phyloP scores from a whole-genome alignment of 2,329 filamentous ascomycete genomes.

The Thelonectria blattea region DNA sequence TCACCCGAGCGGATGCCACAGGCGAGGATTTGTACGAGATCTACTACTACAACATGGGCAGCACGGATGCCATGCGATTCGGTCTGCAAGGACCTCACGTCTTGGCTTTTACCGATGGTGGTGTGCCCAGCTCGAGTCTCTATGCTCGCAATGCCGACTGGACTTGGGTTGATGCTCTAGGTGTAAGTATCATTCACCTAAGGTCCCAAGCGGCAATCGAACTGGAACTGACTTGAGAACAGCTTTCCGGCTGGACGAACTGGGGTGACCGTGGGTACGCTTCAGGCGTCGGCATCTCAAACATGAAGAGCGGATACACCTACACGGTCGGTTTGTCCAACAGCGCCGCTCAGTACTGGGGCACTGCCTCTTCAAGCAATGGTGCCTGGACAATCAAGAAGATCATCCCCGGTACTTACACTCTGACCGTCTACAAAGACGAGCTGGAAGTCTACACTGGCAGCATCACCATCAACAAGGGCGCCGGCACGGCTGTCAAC shows the following conservation, averaged over 20 bases:
- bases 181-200: constrained; percentile 35
- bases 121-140: constrained; percentile 44
- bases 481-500: constrained; percentile 37
- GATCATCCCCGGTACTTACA: constrained; percentile 43
- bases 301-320: constrained; percentile 47
- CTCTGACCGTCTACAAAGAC: constrained; percentile 43
- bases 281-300: constrained; percentile 41
- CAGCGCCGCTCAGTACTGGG: constrained; percentile 46
- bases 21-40: constrained; percentile 51
- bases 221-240: background rate
- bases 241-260: constrained; percentile 42
- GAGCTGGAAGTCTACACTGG: constrained; percentile 41
- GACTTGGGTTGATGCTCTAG: constrained; percentile 42
- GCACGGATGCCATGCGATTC: constrained; percentile 49
- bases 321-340: constrained; percentile 48
- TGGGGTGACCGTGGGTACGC: constrained; percentile 38
- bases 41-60: constrained; percentile 52
- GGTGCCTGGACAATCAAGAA: constrained; percentile 41
- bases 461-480: constrained; percentile 38
- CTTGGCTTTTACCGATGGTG: constrained; percentile 47
- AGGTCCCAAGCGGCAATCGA: too few relatives aligned
- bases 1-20: constrained; percentile 44
- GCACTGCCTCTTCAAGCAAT: constrained; percentile 29
- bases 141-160: constrained; percentile 45
- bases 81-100: constrained; percentile 50